These are phyloP conservation scores for Globisporangium cystogenes DNA, from an alignment of 352 stramenopile genomes.

Conservation along the genomic window DNA sequence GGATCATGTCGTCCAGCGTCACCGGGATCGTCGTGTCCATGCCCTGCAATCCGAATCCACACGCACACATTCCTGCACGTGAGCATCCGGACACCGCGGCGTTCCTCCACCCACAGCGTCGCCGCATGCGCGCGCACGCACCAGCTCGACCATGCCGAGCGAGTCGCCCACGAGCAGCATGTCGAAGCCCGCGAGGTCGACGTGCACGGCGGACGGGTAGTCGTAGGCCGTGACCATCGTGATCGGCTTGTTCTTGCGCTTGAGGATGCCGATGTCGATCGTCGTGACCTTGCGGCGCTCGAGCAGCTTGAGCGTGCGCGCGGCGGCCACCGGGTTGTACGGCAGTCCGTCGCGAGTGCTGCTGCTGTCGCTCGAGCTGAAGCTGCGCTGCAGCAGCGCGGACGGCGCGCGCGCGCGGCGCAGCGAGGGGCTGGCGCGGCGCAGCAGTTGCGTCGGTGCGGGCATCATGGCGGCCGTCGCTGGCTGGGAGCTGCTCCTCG, in stretches of 20 bases:
- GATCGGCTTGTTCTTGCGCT: slow-evolving; percentile 95
- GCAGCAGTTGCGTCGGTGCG: not conserved
- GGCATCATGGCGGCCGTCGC: slow-evolving; percentile 3
- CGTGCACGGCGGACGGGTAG: slow-evolving; percentile 95
- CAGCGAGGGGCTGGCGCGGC: not conserved
- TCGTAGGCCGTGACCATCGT: slow-evolving; percentile 99
- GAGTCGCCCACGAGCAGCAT: slow-evolving; percentile 98
- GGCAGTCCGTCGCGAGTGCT: slow-evolving; percentile 1
- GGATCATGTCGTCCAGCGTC: too few relatives aligned
- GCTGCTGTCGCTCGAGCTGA: slow-evolving; percentile 13
- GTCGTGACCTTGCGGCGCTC: slow-evolving; percentile 84
- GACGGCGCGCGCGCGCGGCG: not conserved
- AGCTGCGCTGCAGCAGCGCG: not conserved
- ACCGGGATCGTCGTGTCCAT: too few relatives aligned
- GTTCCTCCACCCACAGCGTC: too few relatives aligned
- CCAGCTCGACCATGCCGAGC: slow-evolving; percentile 97
- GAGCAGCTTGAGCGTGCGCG: slow-evolving; percentile 77
- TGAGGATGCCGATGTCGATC: slow-evolving; percentile 81
- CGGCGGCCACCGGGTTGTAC: slow-evolving; percentile 47
- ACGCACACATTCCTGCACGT: too few relatives aligned
- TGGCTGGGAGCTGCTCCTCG: too few relatives aligned
- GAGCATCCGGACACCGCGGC: too few relatives aligned
- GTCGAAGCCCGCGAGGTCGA: slow-evolving; percentile 98
- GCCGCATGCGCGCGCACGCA: too few relatives aligned
- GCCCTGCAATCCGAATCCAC: too few relatives aligned